phyloP scores from a whole-genome alignment of 352 stramenopile species.

The Phytophthora multivora region DNA sequence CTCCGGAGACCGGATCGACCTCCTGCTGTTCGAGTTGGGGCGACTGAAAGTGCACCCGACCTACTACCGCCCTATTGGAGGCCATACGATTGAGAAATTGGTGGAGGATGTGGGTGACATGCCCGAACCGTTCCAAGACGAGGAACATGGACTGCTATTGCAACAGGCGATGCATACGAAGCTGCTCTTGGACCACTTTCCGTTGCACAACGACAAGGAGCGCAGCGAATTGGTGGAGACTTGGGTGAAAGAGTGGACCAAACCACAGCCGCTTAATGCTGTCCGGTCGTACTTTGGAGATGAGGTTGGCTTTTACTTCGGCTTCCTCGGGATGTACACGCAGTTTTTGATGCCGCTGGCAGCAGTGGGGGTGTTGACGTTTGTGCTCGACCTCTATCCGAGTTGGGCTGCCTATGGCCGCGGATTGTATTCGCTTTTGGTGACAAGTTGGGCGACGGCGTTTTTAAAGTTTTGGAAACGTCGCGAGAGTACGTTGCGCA shows the following conservation, averaged over 20 bases:
- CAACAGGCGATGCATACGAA: slow-evolving; percentile 71
- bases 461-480: slow-evolving; percentile 94
- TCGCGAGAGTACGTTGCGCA: slow-evolving; percentile 83
- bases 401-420: slow-evolving; percentile 64
- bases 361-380: slow-evolving; percentile 87
- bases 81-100: slow-evolving; percentile 1
- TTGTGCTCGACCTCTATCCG: slow-evolving; percentile 78
- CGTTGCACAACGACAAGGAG: slow-evolving; percentile 76
- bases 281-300: slow-evolving; percentile 85
- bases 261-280: slow-evolving; percentile 56
- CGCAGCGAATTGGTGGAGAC: slow-evolving; percentile 62
- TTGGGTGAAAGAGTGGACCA: slow-evolving; percentile 80
- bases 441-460: slow-evolving; percentile 89
- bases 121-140: slow-evolving; percentile 61
- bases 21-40: slow-evolving; percentile 75
- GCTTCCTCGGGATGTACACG: slow-evolving; percentile 96
- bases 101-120: slow-evolving; percentile 25
- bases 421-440: slow-evolving; percentile 87
- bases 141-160: slow-evolving; percentile 71
- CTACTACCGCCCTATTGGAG: slow-evolving; percentile 13
- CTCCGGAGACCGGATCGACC: slow-evolving; percentile 77
- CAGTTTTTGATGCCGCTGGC: slow-evolving; percentile 93
- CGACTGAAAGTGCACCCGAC: slow-evolving; percentile 50
- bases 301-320: slow-evolving; percentile 98
- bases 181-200: slow-evolving; percentile 73